Evolutionary conservation across 2,329 filamentous ascomycete species (phyloP).

Genomic region (Diaporthe velutina): DNA sequence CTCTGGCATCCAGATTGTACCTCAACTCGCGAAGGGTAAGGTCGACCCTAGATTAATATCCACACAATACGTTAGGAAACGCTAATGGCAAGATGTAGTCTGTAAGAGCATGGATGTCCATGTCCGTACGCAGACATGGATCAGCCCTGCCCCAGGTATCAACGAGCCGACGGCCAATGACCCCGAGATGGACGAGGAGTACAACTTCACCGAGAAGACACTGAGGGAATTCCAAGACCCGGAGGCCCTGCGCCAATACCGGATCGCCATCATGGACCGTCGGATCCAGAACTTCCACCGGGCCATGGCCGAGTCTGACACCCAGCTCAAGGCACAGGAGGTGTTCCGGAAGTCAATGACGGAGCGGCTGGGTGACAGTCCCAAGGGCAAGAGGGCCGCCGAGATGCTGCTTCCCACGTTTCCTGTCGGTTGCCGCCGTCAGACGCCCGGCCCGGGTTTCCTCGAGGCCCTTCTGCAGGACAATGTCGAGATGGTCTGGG

Average conservation of each 20-base stretch:
- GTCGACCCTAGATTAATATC: too few species aligned
- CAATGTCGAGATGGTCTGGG: conserved; percentile 53
- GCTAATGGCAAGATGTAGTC: background rate
- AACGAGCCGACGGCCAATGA: conserved; percentile 7
- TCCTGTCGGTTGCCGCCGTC: conserved; percentile 57
- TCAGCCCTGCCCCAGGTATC: conserved; percentile 1
- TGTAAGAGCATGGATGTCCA: conserved; percentile 21
- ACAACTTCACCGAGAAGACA: conserved; percentile 30
- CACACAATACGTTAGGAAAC: rapidly evolving
- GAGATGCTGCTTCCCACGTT: conserved; percentile 49
- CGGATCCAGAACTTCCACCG: conserved; percentile 25
- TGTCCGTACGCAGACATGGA: conserved; percentile 12
- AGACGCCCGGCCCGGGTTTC: conserved; percentile 58
- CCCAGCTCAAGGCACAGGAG: conserved; percentile 48
- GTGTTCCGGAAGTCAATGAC: conserved; percentile 48
- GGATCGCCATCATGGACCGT: conserved; percentile 5
- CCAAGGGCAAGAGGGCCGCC: conserved; percentile 26
- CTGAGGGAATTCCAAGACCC: background rate
- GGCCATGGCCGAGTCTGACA: conserved; percentile 46
- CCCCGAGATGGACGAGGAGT: conserved; percentile 46
- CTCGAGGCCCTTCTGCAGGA: conserved; percentile 55
- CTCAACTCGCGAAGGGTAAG: conserved; percentile 24
- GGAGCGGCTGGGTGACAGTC: conserved; percentile 43
- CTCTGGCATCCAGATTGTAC: conserved; percentile 48
- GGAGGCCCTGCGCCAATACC: background rate